Evolutionary conservation across 2,329 filamentous ascomycete genomes (phyloP).

Genomic region (Didymella segeticola): DNA sequence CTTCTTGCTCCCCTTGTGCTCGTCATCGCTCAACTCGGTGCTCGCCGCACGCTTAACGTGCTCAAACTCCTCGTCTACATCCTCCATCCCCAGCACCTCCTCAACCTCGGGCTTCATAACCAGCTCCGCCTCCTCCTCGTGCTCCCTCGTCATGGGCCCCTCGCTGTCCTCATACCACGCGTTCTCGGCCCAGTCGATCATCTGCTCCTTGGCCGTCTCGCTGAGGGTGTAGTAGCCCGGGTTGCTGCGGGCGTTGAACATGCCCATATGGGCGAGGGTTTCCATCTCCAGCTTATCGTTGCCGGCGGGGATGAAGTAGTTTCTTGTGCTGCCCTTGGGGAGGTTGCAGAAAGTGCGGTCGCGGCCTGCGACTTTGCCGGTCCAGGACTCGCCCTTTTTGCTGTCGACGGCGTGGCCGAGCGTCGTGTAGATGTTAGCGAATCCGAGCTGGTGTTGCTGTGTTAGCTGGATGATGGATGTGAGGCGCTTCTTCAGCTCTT

Average conservation of each 20-base stretch:
- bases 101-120: constrained; percentile 30
- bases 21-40: constrained; percentile 4
- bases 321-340: constrained; percentile 43
- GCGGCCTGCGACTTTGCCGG: constrained; percentile 67
- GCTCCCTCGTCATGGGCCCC: constrained; percentile 31
- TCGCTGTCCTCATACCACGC: constrained; percentile 67
- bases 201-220: constrained; percentile 68
- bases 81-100: constrained; percentile 21
- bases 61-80: constrained; percentile 35
- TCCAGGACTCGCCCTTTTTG: constrained; percentile 50
- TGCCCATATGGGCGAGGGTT: constrained; percentile 77
- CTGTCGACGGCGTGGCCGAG: constrained; percentile 71
- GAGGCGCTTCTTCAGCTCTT: constrained; percentile 79
- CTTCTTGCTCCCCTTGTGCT: constrained; percentile 5
- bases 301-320: constrained; percentile 54
- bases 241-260: constrained; percentile 77
- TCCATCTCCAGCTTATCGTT: constrained; percentile 85
- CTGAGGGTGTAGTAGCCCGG: constrained; percentile 73
- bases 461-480: constrained; percentile 70
- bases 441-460: constrained; percentile 72
- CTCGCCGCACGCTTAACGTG: constrained; percentile 23
- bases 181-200: constrained; percentile 69
- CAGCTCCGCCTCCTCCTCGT: constrained; percentile 44
- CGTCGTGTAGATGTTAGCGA: constrained; percentile 85
- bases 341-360: constrained; percentile 86